These are phyloP conservation scores for Colletotrichum orchidophilum DNA, from an alignment of 2,329 filamentous ascomycete species.

Conservation along the genomic window DNA sequence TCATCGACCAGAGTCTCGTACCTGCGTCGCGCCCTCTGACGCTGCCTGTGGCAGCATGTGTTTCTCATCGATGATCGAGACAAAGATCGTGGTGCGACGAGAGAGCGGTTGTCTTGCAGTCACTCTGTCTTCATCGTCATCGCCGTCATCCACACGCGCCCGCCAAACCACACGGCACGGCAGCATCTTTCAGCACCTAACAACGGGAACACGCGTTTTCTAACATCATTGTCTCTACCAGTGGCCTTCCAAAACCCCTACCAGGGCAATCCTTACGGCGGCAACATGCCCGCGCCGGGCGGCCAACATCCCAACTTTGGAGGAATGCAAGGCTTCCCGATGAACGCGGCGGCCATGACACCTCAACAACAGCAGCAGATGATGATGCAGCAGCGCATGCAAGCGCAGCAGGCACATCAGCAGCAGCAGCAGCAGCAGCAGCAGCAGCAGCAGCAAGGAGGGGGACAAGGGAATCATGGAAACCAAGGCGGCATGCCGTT, in stretches of 20 bases:
- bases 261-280: constrained; percentile 64
- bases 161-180: background rate
- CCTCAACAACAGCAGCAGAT: constrained; percentile 44
- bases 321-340: constrained; percentile 60
- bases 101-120: background rate
- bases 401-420: constrained; percentile 39
- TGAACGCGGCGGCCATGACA: constrained; percentile 63
- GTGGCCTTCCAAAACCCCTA: constrained; percentile 70
- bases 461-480: constrained; percentile 46
- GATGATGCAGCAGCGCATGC: constrained; percentile 39
- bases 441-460: constrained; percentile 48
- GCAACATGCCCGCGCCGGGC: constrained; percentile 58
- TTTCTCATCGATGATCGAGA: background rate
- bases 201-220: constrained; percentile 39
- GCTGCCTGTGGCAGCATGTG: constrained; percentile 13
- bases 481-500: constrained; percentile 32
- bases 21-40: constrained; percentile 14
- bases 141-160: background rate
- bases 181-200: constrained; percentile 32
- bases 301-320: constrained; percentile 63
- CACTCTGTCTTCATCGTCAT: background rate
- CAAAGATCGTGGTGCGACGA: background rate
- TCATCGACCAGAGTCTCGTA: constrained; percentile 4
- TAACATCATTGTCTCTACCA: constrained; percentile 45
- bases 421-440: constrained; percentile 43